phyloP scores from a whole-genome alignment of 495 filamentous ascomycete genomes.

The Opeltia flavorubescens region DNA sequence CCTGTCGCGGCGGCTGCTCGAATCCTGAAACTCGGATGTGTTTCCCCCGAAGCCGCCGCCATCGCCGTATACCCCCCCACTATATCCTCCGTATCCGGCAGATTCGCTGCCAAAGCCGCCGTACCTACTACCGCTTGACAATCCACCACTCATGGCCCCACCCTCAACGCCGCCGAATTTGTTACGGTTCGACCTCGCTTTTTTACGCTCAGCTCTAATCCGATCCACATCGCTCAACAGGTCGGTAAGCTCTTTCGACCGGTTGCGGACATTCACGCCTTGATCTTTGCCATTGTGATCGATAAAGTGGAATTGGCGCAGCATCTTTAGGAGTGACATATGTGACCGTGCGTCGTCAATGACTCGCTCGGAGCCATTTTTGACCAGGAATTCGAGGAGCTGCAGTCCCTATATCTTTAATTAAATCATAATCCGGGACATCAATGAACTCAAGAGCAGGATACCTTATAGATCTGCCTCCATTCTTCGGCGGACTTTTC shows the following conservation, averaged over 20 bases:
- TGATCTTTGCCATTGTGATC: constrained; percentile 96
- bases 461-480: constrained; percentile 95
- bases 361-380: constrained; percentile 94
- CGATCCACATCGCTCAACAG: constrained; percentile 85
- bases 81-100: constrained; percentile 69
- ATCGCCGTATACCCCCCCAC: constrained; percentile 80
- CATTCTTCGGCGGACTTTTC: constrained; percentile 97
- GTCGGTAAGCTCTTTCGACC: constrained; percentile 89
- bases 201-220: constrained; percentile 88
- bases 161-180: constrained; percentile 94
- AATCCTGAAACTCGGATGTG: constrained; percentile 53
- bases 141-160: constrained; percentile 44
- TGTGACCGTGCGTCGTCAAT: constrained; percentile 96
- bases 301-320: constrained; percentile 96
- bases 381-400: constrained; percentile 92
- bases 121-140: constrained; percentile 48
- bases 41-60: constrained; percentile 76
- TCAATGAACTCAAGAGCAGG: not conserved
- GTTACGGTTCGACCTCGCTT: constrained; percentile 73
- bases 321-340: constrained; percentile 90
- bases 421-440: not conserved
- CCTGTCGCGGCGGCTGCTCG: constrained; percentile 47
- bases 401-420: constrained; percentile 51
- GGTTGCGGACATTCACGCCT: constrained; percentile 92
- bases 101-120: constrained; percentile 77